These are phyloP conservation scores for Stachybotrys chartarum DNA, from an alignment of 2,329 filamentous ascomycete species.

Conservation along the genomic window DNA sequence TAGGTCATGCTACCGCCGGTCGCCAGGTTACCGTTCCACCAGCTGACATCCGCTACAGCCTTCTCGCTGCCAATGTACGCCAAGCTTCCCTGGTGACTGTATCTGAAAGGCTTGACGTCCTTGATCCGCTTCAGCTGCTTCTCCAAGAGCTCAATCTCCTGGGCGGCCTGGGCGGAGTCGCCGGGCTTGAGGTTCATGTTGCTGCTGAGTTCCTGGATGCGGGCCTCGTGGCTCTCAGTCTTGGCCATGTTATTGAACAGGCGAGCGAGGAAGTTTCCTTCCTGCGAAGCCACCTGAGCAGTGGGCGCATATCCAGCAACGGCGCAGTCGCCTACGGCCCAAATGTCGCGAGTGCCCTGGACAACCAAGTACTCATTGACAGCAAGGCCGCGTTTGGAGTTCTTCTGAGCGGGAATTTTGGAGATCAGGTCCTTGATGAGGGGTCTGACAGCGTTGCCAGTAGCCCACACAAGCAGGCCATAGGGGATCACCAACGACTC, in stretches of 20 bases:
- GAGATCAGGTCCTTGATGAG: slow-evolving; percentile 86
- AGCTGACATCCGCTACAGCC: slow-evolving; percentile 94
- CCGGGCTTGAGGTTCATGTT: slow-evolving; percentile 53
- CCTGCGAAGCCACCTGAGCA: slow-evolving; percentile 91
- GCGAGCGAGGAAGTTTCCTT: slow-evolving; percentile 88
- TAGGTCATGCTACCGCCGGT: slow-evolving; percentile 91
- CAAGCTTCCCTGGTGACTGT: slow-evolving; percentile 93
- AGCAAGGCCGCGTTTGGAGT: slow-evolving; percentile 87
- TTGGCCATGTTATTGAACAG: slow-evolving; percentile 99
- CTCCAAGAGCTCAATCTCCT: slow-evolving; percentile 79
- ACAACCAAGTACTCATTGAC: slow-evolving; percentile 99
- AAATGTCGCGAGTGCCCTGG: slow-evolving; percentile 93
- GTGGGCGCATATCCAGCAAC: slow-evolving; percentile 97
- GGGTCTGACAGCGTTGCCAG: slow-evolving; percentile 86
- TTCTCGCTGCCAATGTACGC: slow-evolving; percentile 98
- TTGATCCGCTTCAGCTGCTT: slow-evolving; percentile 82
- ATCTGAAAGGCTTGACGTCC: slow-evolving; percentile 95
- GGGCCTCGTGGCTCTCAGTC: slow-evolving; percentile 72
- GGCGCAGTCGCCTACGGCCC: slow-evolving; percentile 96
- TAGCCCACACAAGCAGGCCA: slow-evolving; percentile 95
- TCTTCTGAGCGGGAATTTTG: slow-evolving; percentile 89
- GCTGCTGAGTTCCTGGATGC: slow-evolving; percentile 63
- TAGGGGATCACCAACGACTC: slow-evolving; percentile 77
- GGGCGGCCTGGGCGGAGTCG: slow-evolving; percentile 59
- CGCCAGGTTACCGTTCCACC: slow-evolving; percentile 95